Conservation (phyloP, 306 rosid species). For the Vigna reflexopilosa region DNA sequence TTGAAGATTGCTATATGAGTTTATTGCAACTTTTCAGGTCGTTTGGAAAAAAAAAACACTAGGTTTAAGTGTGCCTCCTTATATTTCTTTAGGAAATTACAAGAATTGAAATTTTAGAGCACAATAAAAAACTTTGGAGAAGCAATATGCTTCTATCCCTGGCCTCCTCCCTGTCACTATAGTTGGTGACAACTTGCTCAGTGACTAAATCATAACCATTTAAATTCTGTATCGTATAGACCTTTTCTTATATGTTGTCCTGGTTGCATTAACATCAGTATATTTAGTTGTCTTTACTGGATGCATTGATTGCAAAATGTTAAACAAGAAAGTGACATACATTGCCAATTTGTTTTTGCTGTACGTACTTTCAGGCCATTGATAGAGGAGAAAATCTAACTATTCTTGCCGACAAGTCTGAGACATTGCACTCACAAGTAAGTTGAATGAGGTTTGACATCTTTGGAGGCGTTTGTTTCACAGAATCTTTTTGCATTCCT, state of each 20-base stretch:
- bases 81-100: slow-evolving; percentile 7
- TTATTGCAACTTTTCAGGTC: slow-evolving; percentile 31
- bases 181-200: background rate
- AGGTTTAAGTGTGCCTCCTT: background rate
- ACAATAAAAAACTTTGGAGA: background rate
- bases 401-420: slow-evolving; percentile 76
- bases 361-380: slow-evolving; percentile 59
- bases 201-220: slow-evolving; percentile 4
- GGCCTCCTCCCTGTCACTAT: background rate
- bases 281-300: slow-evolving; percentile 26
- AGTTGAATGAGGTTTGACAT: slow-evolving; percentile 34
- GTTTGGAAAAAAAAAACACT: background rate
- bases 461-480: too few relatives aligned
- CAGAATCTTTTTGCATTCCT: too few relatives aligned
- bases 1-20: background rate
- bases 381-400: slow-evolving; percentile 90
- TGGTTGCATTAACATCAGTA: slow-evolving; percentile 1
- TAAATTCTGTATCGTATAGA: slow-evolving; percentile 1
- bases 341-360: slow-evolving; percentile 25
- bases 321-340: background rate
- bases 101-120: background rate
- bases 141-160: slow-evolving; percentile 5
- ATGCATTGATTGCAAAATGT: slow-evolving; percentile 14
- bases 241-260: background rate
- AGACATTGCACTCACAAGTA: slow-evolving; percentile 81